Base-by-base conservation (phyloP, 257 asterid species). In the Rubia yunnanensis region DNA sequence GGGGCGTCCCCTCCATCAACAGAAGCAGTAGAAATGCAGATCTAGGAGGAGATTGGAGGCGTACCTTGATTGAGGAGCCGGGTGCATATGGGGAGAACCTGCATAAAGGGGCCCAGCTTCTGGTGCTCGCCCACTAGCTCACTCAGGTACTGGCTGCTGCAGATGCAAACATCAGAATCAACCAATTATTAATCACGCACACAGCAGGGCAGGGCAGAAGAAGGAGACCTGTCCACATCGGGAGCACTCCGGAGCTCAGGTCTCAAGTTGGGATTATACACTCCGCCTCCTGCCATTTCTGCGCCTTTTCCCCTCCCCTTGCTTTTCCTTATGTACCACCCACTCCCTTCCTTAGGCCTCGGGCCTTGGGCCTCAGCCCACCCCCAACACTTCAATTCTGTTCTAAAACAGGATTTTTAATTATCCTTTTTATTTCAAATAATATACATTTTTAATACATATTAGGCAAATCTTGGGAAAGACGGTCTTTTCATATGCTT, bases 111-210 rank as follows among this genome's bases (percentile, higher is more conserved):
- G 10, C 95, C 99, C 59, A 94, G 82, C 89, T 90, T 94, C 65
- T 88, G 99, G 82, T 82, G 92, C 84, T 94, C 99, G 72, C 88
- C 91, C 85, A 94, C 73, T 55, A 94, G 95, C 87, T 94, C 99
- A 20, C 94, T 85, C 76, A 90, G 72, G 86, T 86, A 94, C 75
- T 84, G 96, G 79, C 81, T 84, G 73, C 97, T 90, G 52, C 68
- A 10, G n/a, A n/a, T n/a, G n/a, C n/a, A n/a, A n/a, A 56, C 8
- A 2, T 3, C 4, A 14, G 39, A 57, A 27, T 57, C 63, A 57
- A 30, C 10, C 63, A 57, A 20, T n/a, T n/a, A n/a, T n/a, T n/a
- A n/a, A n/a, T 2, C 3, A 48, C 1, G 4, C 20, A 14, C 10
- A 23, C 1, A 5, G 11, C 24, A 24, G 23, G 18, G 31, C 8